Conservation (phyloP, 1,284 basidiomycete species). For the Cryptococcus deneoformans region DNA sequence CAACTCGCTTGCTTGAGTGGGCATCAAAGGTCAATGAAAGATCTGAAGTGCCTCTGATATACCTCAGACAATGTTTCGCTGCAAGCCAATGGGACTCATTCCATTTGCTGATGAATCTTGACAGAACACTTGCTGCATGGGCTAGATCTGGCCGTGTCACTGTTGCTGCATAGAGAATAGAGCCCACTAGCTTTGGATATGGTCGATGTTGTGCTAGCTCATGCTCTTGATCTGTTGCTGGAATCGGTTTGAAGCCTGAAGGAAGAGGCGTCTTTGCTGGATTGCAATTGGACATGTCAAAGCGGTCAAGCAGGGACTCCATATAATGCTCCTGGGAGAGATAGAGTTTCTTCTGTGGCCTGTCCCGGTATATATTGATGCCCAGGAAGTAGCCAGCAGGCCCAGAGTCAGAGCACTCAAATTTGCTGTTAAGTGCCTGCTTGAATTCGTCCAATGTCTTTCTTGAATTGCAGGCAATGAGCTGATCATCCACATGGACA, state of each 20-base stretch:
- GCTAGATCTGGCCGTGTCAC: slow-evolving; percentile 21
- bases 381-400: slow-evolving; percentile 22
- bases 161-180: slow-evolving; percentile 6
- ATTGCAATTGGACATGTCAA: slow-evolving; percentile 17
- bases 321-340: slow-evolving; percentile 23
- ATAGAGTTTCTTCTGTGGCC: slow-evolving; percentile 6
- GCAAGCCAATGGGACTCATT: too few species aligned
- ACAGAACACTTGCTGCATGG: slow-evolving; percentile 11
- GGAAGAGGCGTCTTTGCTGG: slow-evolving; percentile 1
- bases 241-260: background rate
- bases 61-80: too few species aligned
- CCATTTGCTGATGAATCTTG: too few species aligned
- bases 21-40: slow-evolving; percentile 10
- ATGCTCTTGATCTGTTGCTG: slow-evolving; percentile 6
- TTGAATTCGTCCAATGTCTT: slow-evolving; percentile 18
- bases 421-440: slow-evolving; percentile 10
- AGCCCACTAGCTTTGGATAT: slow-evolving; percentile 15
- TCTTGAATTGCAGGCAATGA: slow-evolving; percentile 18
- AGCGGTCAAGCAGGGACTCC: slow-evolving; percentile 14
- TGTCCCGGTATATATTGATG: slow-evolving; percentile 17
- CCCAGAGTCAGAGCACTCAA: slow-evolving; percentile 21
- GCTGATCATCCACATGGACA: slow-evolving; percentile 9
- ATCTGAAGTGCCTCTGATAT: too few species aligned
- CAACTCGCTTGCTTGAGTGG: slow-evolving; percentile 12
- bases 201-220: slow-evolving; percentile 5